Evolutionary conservation across 306 rosid genomes (phyloP), one percentile per base, ranked within the genome.

Genomic region (Alnus glutinosa): DNA sequence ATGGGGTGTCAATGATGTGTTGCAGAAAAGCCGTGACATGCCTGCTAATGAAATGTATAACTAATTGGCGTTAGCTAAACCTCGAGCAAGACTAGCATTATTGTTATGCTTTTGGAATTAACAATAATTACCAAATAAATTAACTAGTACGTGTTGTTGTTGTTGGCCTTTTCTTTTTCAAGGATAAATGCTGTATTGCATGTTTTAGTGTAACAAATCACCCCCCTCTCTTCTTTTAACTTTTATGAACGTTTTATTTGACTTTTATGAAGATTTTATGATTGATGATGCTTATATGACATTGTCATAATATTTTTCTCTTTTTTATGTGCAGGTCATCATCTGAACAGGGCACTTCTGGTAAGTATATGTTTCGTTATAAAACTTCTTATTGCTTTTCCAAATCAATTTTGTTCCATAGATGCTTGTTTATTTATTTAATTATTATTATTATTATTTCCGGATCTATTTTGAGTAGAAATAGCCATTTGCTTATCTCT

Each of bases 281-380:
- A 7, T 73, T 66, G 58, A 72, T 34, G 70, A 36, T 64, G 14
- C n/a, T 10, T 16, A 8, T 36, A 49, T 30, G 64, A 64, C 11
- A 7, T 49, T 82, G 77, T 85, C 74, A 82, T 50, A 82, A 82
- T 55, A 19, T 34, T 28, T 82, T 73, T 79, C 51, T 80, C 77
- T 66, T 73, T 72, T 54, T 61, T 50, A 70, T 77, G 71, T 77
- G 88, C 86, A 89, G 92, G 88, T 84, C 76, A 23, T 94, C 97
- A 32, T 94, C 97, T 12, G 97, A 94, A 48, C 97, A 82, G 79
- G 89, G 93, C 70, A 50, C 92, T 85, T 89, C 90, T 78, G 97
- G 98, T 94, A 89, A 50, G 92, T 83, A 59, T 74, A 85, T 76
- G 74, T 82, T 81, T 71, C 44, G 59, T 19, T 77, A 34, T 76